Percentiles rank a stretch among this genome's conserved stretches.
Conservation (phyloP, 441 rosid genomes). For the Sinapis alba region DNA sequence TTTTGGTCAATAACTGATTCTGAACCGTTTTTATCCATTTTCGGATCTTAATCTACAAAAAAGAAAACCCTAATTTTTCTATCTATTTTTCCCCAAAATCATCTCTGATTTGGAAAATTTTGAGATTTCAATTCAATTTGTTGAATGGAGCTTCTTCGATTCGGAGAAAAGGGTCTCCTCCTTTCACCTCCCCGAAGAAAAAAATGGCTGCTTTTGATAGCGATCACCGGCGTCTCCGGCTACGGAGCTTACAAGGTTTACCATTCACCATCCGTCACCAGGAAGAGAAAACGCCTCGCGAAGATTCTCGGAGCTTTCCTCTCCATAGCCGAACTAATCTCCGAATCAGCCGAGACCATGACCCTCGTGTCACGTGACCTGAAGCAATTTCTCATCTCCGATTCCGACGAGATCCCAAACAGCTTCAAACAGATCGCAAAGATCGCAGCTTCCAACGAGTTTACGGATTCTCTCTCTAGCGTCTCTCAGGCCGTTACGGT, state of each 20-base stretch:
- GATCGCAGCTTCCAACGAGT: conserved; percentile 62
- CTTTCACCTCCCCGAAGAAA: conserved; percentile 47
- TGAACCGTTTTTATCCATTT: neutral
- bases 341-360: conserved; percentile 69
- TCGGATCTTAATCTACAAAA: neutral
- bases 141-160: conserved; percentile 56
- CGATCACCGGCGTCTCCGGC: conserved; percentile 57
- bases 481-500: conserved; percentile 64
- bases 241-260: conserved; percentile 69
- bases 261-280: conserved; percentile 52
- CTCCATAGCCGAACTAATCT: conserved; percentile 65
- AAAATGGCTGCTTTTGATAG: conserved; percentile 58
- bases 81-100: neutral
- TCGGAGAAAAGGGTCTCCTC: conserved; percentile 19
- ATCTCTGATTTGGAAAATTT: neutral
- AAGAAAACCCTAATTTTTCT: neutral
- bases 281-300: conserved; percentile 52
- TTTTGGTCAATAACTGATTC: neutral
- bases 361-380: conserved; percentile 69
- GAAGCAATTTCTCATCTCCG: conserved; percentile 68
- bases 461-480: conserved; percentile 57
- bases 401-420: conserved; percentile 78
- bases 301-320: conserved; percentile 61
- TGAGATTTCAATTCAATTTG: neutral
- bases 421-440: conserved; percentile 86